Percentiles rank a stretch among this genome's conserved stretches.
These are phyloP conservation scores for Xerocomus minutiporus DNA, from an alignment of 1,284 basidiomycete species.

Conservation along the genomic window DNA sequence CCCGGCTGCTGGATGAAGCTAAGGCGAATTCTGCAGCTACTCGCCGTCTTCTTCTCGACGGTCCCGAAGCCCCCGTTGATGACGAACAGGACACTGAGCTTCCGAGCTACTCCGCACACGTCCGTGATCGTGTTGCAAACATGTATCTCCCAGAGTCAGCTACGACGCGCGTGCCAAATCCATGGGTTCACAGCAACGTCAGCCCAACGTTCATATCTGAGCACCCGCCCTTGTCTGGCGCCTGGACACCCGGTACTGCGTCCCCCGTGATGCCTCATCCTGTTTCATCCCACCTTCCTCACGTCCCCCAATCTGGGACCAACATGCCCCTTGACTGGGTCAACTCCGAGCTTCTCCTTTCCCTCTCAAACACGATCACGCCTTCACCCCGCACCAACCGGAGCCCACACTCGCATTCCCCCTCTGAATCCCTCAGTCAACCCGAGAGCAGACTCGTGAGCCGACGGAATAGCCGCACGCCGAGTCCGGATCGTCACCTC, in stretches of 20 bases:
- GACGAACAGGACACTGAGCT: constrained; percentile 67
- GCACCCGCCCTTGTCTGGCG: constrained; percentile 12
- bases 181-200: constrained; percentile 42
- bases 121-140: constrained; percentile 85
- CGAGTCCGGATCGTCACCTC: constrained; percentile 44
- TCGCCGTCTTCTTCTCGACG: constrained; percentile 52
- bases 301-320: constrained; percentile 39
- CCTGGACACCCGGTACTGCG: constrained; percentile 25
- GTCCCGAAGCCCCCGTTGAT: constrained; percentile 36
- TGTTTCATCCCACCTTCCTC: constrained; percentile 41
- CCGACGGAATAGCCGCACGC: constrained; percentile 44
- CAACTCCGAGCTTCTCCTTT: constrained; percentile 76
- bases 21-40: constrained; percentile 66
- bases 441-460: constrained; percentile 40
- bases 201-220: constrained; percentile 36
- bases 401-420: constrained; percentile 15
- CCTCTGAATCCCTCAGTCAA: constrained; percentile 26
- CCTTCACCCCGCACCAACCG: constrained; percentile 20
- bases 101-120: constrained; percentile 83
- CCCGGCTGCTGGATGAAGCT: constrained; percentile 70
- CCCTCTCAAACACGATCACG: constrained; percentile 42
- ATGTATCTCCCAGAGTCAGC: constrained; percentile 61
- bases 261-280: constrained; percentile 37
- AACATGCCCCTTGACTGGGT: constrained; percentile 67
- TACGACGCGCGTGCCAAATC: constrained; percentile 63